Conservation (phyloP, 345 rosid species). For the Salix udensis region DNA sequence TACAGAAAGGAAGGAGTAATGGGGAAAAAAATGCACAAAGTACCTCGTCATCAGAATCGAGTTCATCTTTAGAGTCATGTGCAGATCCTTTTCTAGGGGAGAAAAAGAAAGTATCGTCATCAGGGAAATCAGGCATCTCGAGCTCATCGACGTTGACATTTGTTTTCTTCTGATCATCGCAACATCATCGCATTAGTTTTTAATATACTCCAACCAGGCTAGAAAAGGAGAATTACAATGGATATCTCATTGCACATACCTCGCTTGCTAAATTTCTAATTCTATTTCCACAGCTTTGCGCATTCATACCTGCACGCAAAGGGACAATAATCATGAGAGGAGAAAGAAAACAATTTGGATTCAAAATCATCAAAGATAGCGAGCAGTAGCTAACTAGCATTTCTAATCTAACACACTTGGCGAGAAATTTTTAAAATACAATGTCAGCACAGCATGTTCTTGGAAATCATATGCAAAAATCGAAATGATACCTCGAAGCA, state of each 20-base stretch:
- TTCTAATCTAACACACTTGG: background rate
- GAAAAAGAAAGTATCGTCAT: conserved; percentile 29
- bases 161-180: conserved; percentile 27
- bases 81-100: conserved; percentile 23
- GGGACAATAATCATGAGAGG: background rate
- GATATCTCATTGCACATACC: conserved; percentile 28
- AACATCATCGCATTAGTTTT: background rate
- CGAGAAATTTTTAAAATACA: background rate
- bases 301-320: conserved; percentile 29
- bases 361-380: background rate
- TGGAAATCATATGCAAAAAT: no score
- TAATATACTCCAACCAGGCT: background rate
- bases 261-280: conserved; percentile 12
- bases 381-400: background rate
- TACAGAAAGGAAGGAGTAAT: background rate
- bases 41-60: conserved; percentile 45
- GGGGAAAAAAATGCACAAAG: background rate
- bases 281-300: conserved; percentile 16
- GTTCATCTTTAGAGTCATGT: conserved; percentile 30
- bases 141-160: conserved; percentile 44
- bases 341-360: background rate
- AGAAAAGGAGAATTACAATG: background rate
- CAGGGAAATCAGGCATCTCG: conserved; percentile 51
- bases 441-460: background rate
- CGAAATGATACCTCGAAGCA: conserved; percentile 46